Evolutionary conservation across 139 green algal species (phyloP), one percentile per base, ranked within the genome.

Genomic region (Choricystis sp.): DNA sequence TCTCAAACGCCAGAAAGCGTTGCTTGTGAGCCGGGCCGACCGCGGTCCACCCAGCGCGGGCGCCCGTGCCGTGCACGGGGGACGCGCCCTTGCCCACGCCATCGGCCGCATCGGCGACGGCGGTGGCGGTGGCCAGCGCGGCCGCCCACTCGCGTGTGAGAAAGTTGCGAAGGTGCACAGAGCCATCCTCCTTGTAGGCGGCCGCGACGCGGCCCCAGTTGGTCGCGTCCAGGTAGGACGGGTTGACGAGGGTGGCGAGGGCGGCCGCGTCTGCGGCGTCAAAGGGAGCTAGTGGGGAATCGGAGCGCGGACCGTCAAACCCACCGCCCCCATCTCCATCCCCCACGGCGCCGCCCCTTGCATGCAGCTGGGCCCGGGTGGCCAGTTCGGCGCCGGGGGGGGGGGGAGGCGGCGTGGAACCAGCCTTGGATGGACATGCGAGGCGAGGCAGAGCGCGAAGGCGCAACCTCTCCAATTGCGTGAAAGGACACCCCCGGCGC

Each of bases 11-110:
- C 62, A 93, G 40, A 78, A 84, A 94, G 23, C 88, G 81, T 79
- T 91, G 88, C 80, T 92, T 94, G 73, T 94, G 84, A 1, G 79
- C 72, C 3, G 87, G 88, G 0, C 83, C 85, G 16, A 79, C 59
- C 20, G 73, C 29, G 31, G 49, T 25, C 85, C 86, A 92, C 28
- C 77, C 73, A 57, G 65, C 67, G 21, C 56, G 26, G 28, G 76
- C 49, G 26, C 82, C 81, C 14, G 75, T 72, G n/a, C 60, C 25
- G 21, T 80, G 78, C 4, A 49, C 25, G 2, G 77, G 77, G 19
- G 74, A 31, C 52, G 57, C 29, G 24, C 74, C 68, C 16, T 31
- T 9, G 3, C 79, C 82, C 29, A 87, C 62, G 5, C 60, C 60
- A 23, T 85, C 82, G 0, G 55, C 60, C 29, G 30, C 59, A 30